Conservation (phyloP, 2,329 filamentous ascomycete genomes). For the Colletotrichum sp. region DNA sequence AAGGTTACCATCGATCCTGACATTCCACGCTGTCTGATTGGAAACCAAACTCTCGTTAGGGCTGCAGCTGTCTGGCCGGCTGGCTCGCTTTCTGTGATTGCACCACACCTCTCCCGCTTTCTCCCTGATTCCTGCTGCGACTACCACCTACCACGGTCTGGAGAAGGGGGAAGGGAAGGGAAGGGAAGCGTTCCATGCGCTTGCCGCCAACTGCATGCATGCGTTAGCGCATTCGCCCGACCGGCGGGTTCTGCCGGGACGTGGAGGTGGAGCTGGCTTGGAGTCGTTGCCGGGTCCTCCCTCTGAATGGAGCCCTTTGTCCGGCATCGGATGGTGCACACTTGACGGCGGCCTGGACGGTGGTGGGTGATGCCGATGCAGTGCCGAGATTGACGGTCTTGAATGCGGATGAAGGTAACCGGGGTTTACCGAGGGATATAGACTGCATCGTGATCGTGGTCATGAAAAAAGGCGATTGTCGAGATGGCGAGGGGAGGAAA, state of each 20-base stretch:
- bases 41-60: not conserved
- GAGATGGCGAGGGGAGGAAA: not conserved
- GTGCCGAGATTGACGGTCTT: not conserved
- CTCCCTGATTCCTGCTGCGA: not conserved
- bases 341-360: not conserved
- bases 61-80: not conserved
- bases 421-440: not conserved
- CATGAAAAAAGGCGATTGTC: accelerated
- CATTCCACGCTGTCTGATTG: not conserved
- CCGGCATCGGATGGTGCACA: not conserved
- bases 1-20: not conserved
- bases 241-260: not conserved
- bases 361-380: not conserved
- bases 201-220: not conserved
- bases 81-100: not conserved
- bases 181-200: not conserved
- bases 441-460: not conserved
- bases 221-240: not conserved
- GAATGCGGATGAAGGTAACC: not conserved
- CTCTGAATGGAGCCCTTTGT: not conserved
- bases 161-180: not conserved
- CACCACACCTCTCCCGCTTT: not conserved
- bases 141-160: not conserved
- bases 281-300: not conserved
- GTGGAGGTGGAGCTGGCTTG: not conserved